Percentiles rank a stretch among this genome's conserved stretches.
These are phyloP conservation scores for Grigorovia transvaalensis DNA, from an alignment of 805 yeast genomes.

Conservation along the genomic window DNA sequence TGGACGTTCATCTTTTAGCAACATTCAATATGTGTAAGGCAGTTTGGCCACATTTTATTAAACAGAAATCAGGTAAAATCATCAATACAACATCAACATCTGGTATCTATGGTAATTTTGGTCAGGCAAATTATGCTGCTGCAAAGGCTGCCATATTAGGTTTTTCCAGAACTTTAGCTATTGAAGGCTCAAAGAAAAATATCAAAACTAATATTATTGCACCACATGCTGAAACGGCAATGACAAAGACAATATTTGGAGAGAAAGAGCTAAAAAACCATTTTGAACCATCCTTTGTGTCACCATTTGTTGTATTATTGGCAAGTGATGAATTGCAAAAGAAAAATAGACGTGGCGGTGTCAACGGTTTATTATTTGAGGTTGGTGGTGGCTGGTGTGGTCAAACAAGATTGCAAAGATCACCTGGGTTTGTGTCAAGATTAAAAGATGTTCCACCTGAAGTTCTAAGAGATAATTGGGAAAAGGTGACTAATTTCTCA, in stretches of 20 bases:
- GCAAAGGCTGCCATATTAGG: conserved; percentile 88
- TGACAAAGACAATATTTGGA: conserved; percentile 83
- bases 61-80: conserved; percentile 66
- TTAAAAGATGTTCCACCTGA: conserved; percentile 45
- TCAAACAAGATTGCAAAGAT: conserved; percentile 88
- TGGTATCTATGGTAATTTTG: conserved; percentile 95
- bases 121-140: conserved; percentile 92
- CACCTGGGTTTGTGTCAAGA: conserved; percentile 67
- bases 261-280: conserved; percentile 63
- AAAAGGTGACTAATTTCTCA: conserved; percentile 53
- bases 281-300: conserved; percentile 79
- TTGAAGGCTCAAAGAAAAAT: conserved; percentile 75
- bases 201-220: conserved; percentile 79
- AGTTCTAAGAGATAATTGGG: conserved; percentile 58
- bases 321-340: conserved; percentile 59
- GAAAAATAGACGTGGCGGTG: conserved; percentile 28
- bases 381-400: conserved; percentile 97
- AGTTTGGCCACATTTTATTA: conserved; percentile 82
- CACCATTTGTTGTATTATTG: conserved; percentile 76
- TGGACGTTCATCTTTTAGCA: conserved; percentile 73
- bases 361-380: conserved; percentile 77
- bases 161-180: conserved; percentile 72
- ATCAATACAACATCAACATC: conserved; percentile 91
- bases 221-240: conserved; percentile 96
- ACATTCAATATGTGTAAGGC: conserved; percentile 73